A percentile compares a stretch with the other conserved stretches of the same genome.
Evolutionary conservation across 208 protist species (phyloP).

Genomic region (Kentomonas sorsogonicus): DNA sequence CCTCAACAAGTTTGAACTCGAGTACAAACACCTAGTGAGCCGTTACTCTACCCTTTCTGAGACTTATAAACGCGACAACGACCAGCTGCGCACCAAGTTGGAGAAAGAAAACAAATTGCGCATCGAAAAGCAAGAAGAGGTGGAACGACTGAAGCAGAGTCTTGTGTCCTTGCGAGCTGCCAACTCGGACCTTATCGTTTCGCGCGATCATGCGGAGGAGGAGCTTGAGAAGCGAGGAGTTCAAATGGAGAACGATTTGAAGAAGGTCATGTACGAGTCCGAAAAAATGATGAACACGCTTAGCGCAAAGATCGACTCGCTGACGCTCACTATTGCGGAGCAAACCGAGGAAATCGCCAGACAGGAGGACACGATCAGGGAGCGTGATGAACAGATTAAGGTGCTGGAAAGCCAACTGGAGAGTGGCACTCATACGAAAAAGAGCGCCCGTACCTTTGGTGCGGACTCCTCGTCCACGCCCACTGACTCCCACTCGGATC

Average conservation of each 20-base stretch:
- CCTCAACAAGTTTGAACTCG: constrained; percentile 63
- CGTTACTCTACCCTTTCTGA: constrained; percentile 54
- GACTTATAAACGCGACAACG: constrained; percentile 35
- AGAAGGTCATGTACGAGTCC: constrained; percentile 49
- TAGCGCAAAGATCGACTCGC: constrained; percentile 33
- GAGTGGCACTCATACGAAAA: constrained; percentile 12
- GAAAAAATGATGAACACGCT: constrained; percentile 47
- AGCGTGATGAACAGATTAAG: constrained; percentile 43
- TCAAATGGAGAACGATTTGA: constrained; percentile 74
- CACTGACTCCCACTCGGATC: neutral
- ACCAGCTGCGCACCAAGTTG: constrained; percentile 43
- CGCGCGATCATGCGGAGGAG: constrained; percentile 67
- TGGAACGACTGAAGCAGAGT: constrained; percentile 44
- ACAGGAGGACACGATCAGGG: constrained; percentile 24
- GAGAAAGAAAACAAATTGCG: constrained; percentile 26
- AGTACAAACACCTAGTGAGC: constrained; percentile 74
- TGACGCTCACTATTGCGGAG: constrained; percentile 29
- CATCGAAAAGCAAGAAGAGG: constrained; percentile 33
- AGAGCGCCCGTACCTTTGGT: constrained; percentile 20
- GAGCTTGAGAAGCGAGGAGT: constrained; percentile 63
- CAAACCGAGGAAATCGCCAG: constrained; percentile 41
- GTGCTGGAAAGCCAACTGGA: constrained; percentile 37
- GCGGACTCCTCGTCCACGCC: constrained; percentile 3
- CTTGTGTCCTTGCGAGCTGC: constrained; percentile 56
- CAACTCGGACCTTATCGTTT: constrained; percentile 50